Evolutionary conservation across 2,329 filamentous ascomycete genomes (phyloP).

Genomic region (Fusarium xylarioides): DNA sequence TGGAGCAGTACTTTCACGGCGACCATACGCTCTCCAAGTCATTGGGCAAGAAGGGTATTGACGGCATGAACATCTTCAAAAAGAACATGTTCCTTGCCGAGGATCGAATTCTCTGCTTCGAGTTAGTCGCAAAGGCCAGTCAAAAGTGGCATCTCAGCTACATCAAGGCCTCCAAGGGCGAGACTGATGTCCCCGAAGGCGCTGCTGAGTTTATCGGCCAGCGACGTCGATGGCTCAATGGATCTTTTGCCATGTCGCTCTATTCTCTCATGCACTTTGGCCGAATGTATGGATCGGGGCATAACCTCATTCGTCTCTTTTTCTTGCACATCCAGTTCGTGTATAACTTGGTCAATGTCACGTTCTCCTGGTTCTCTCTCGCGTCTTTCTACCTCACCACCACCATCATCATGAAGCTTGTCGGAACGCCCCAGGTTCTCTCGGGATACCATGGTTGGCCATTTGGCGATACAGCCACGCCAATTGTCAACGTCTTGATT

Average conservation of each 20-base stretch:
- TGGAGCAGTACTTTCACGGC: constrained; percentile 41
- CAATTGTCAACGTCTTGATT: constrained; percentile 36
- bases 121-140: constrained; percentile 38
- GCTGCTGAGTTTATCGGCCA: constrained; percentile 38
- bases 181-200: constrained; percentile 39
- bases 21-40: constrained; percentile 40
- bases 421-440: constrained; percentile 31
- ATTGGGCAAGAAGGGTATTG: constrained; percentile 40
- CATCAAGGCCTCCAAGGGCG: constrained; percentile 40
- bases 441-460: constrained; percentile 37
- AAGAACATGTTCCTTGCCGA: constrained; percentile 43
- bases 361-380: constrained; percentile 38
- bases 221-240: constrained; percentile 39
- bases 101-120: constrained; percentile 40
- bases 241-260: constrained; percentile 39
- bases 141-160: constrained; percentile 42
- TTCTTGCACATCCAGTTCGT: constrained; percentile 39
- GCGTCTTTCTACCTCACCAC: constrained; percentile 37
- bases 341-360: constrained; percentile 38
- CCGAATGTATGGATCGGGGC: constrained; percentile 36
- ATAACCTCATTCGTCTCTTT: constrained; percentile 36
- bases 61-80: constrained; percentile 42
- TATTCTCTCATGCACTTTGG: constrained; percentile 41
- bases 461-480: constrained; percentile 35
- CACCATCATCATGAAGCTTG: constrained; percentile 39